Percentiles rank a stretch among this genome's conserved stretches.
Evolutionary conservation across 31 red algal genomes (phyloP).

Genomic region (Porphyra umbilicalis): DNA sequence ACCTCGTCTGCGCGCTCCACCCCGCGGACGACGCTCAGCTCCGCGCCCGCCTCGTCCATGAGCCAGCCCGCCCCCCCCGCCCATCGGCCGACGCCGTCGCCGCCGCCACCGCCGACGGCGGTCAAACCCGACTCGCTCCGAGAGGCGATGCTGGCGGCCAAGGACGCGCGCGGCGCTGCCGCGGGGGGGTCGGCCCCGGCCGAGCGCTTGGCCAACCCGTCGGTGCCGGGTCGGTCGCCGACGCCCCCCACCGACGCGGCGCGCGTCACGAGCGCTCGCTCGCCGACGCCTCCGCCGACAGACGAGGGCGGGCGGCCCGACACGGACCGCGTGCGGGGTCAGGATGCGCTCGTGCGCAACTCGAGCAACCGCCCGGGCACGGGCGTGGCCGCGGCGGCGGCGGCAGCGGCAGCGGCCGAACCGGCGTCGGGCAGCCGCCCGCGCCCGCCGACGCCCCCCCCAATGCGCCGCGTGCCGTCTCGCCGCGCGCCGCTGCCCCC

Average conservation of each 20-base stretch:
- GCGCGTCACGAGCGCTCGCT: background rate
- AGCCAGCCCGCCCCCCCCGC: too few species aligned
- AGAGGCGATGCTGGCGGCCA: background rate
- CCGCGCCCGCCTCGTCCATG: background rate
- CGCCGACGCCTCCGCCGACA: background rate
- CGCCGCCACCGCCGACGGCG: background rate
- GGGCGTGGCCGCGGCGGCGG: too few species aligned
- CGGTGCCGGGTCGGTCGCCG: background rate
- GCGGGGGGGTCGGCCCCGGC: background rate
- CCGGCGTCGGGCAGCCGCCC: background rate
- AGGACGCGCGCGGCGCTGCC: background rate
- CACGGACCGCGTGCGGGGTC: background rate
- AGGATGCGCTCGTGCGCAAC: background rate
- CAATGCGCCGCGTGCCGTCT: background rate
- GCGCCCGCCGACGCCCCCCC: background rate
- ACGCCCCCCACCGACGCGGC: background rate
- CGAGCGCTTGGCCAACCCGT: background rate
- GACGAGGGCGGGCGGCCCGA: background rate
- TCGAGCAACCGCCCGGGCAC: background rate
- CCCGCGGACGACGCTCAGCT: background rate
- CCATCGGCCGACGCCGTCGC: too few species aligned
- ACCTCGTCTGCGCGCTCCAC: background rate
- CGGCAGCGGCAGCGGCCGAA: too few species aligned
- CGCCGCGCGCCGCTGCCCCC: background rate
- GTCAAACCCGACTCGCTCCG: background rate